These are phyloP conservation scores for Polychytrium aggregatum DNA, from an alignment of 192 early-diverging fungal species.

Conservation along the genomic window DNA sequence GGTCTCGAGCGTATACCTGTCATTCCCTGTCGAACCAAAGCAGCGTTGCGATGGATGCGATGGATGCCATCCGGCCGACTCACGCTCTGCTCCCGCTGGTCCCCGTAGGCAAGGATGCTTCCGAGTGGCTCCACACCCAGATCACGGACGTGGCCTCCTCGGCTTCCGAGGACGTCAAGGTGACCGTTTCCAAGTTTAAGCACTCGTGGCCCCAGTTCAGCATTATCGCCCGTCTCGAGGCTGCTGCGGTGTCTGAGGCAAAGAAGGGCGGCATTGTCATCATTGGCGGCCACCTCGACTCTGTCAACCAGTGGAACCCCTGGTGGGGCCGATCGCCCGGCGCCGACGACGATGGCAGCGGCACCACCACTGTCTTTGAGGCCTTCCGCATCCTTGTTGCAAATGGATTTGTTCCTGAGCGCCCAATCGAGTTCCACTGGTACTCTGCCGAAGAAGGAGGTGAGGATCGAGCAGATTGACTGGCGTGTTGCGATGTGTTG, in stretches of 20 bases:
- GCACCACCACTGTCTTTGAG: constrained; percentile 83
- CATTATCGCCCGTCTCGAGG: constrained; percentile 72
- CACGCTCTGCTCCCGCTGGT: neutral
- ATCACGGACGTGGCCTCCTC: constrained; percentile 10
- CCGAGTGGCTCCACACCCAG: constrained; percentile 30
- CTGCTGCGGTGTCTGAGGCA: constrained; percentile 9
- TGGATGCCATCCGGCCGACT: too few species aligned
- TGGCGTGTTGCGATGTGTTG: too few species aligned
- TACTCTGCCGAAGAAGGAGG: constrained; percentile 29
- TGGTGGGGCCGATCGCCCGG: constrained; percentile 64
- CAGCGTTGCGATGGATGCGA: too few species aligned
- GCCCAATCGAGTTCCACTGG: constrained; percentile 95
- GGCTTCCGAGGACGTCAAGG: constrained; percentile 3
- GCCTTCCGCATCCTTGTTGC: constrained; percentile 61
- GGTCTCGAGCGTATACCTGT: constrained; percentile 30
- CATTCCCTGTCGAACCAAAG: neutral
- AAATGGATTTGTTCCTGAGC: constrained; percentile 51
- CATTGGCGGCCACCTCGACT: constrained; percentile 84
- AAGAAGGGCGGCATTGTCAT: too few species aligned
- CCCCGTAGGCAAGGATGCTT: constrained; percentile 15
- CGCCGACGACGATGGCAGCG: constrained; percentile 85
- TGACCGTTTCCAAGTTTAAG: constrained; percentile 48
- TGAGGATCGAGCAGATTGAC: too few species aligned
- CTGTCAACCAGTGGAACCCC: constrained; percentile 76
- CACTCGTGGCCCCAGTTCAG: constrained; percentile 79